Percentiles rank a stretch among this genome's conserved stretches.
phyloP scores from a whole-genome alignment of 106 monocot genomes.

The Dendrobium officinale region DNA sequence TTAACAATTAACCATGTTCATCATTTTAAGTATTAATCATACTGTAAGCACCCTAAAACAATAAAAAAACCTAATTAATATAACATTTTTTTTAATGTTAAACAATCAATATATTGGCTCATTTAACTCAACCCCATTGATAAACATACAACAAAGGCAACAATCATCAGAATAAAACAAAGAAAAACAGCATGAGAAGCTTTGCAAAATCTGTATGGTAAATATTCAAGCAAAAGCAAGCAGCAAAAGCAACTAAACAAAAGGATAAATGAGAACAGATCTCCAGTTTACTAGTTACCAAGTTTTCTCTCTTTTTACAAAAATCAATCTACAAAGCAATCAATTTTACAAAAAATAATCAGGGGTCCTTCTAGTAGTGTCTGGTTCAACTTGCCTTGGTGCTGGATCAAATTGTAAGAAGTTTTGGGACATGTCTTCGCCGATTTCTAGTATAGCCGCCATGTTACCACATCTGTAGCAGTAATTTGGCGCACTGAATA shows the following conservation, averaged over 20 bases:
- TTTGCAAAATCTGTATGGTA: not conserved
- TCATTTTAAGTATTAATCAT: too few relatives aligned
- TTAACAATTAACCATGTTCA: not conserved
- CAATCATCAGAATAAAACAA: not conserved
- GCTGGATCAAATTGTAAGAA: constrained; percentile 69
- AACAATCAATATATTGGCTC: not conserved
- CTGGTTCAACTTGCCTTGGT: constrained; percentile 52
- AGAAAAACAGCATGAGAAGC: not conserved
- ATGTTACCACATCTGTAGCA: constrained; percentile 64
- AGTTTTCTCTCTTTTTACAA: not conserved
- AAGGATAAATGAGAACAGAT: not conserved
- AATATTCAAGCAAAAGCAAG: not conserved
- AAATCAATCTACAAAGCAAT: constrained; percentile 4
- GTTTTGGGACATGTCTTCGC: constrained; percentile 61
- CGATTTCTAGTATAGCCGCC: constrained; percentile 64
- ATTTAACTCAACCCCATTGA: not conserved
- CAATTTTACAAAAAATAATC: constrained; percentile 57
- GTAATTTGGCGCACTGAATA: constrained; percentile 69
- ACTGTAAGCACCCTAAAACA: too few relatives aligned
- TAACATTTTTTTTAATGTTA: not conserved
- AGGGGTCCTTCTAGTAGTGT: constrained; percentile 57
- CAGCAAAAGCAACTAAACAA: not conserved
- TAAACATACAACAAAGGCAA: not conserved
- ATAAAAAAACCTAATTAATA: too few relatives aligned
- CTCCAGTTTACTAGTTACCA: not conserved